These are phyloP conservation scores for Apiotrichum siamense DNA, from an alignment of 1,284 basidiomycete species.

Conservation along the genomic window DNA sequence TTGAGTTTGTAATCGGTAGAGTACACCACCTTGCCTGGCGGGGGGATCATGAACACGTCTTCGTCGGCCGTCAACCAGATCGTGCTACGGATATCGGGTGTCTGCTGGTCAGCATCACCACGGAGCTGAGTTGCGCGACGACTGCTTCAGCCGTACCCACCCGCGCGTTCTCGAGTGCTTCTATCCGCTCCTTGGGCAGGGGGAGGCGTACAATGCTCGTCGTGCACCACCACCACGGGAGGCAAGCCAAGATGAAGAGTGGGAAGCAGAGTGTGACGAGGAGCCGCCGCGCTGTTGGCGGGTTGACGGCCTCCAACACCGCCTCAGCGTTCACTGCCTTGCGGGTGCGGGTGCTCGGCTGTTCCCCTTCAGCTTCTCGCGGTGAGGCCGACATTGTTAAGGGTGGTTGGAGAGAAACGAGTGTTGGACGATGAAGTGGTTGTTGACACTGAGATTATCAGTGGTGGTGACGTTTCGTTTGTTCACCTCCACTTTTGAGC, in stretches of 20 bases:
- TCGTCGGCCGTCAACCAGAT: slow-evolving; percentile 35
- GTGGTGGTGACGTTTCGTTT: too few relatives aligned
- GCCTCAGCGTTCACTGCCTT: neutral
- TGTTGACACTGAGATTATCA: too few relatives aligned
- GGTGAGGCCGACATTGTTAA: too few relatives aligned
- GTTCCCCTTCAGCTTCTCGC: too few relatives aligned
- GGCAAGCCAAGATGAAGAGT: slow-evolving; percentile 60
- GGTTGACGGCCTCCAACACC: slow-evolving; percentile 19
- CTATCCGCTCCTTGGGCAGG: slow-evolving; percentile 61
- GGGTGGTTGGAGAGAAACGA: too few relatives aligned
- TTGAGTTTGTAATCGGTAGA: slow-evolving; percentile 19
- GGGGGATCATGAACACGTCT: slow-evolving; percentile 26
- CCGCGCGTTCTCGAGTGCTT: slow-evolving; percentile 29
- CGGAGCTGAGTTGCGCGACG: too few relatives aligned
- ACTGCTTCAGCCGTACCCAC: too few relatives aligned
- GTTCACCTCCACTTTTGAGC: too few relatives aligned
- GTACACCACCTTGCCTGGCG: slow-evolving; percentile 22
- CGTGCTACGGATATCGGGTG: slow-evolving; percentile 16
- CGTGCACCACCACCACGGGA: slow-evolving; percentile 83
- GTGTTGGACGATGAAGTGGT: too few relatives aligned
- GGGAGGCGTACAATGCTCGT: slow-evolving; percentile 76
- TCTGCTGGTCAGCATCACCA: slow-evolving; percentile 13
- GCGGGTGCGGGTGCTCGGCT: neutral
- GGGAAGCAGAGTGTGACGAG: slow-evolving; percentile 61
- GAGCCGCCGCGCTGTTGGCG: slow-evolving; percentile 20